A percentile compares a stretch with the other conserved stretches of the same genome.
Conservation (phyloP, 2,329 filamentous ascomycete species). For the Aspergillus sp. region DNA sequence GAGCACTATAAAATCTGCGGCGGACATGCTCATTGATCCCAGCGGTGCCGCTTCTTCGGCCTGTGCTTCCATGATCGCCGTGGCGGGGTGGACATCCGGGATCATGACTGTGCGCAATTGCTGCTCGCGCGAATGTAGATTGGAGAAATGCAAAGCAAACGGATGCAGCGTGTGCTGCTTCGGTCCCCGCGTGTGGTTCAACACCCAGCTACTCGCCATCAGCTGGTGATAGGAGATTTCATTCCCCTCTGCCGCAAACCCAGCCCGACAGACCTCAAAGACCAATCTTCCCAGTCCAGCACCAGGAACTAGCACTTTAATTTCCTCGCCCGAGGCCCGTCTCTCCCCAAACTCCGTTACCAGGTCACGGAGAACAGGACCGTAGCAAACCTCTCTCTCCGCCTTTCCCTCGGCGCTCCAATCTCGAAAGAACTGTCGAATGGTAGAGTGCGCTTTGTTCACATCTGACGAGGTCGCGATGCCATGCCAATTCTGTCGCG, state of each 20-base stretch:
- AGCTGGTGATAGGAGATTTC: conserved; percentile 97
- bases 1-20: conserved; percentile 85
- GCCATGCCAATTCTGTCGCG: conserved; percentile 60
- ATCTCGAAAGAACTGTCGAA: conserved; percentile 91
- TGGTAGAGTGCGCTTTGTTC: conserved; percentile 86
- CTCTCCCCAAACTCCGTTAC: conserved; percentile 39
- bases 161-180: conserved; percentile 72
- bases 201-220: conserved; percentile 66
- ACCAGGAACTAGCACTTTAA: conserved; percentile 78
- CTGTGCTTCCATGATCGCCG: conserved; percentile 43
- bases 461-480: conserved; percentile 69
- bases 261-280: conserved; percentile 72
- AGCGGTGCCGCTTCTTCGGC: conserved; percentile 25
- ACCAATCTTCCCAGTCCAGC: conserved; percentile 85
- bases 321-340: conserved; percentile 31
- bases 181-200: conserved; percentile 51
- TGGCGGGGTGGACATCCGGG: conserved; percentile 73
- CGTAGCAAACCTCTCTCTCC: conserved; percentile 75
- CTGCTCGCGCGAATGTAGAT: conserved; percentile 67
- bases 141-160: conserved; percentile 84
- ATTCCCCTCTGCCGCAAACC: conserved; percentile 79
- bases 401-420: conserved; percentile 74
- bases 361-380: conserved; percentile 65
- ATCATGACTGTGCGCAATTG: conserved; percentile 71
- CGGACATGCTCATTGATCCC: conserved; percentile 85